A percentile compares a stretch with the other conserved stretches of the same genome.
phyloP scores from a whole-genome alignment of 371 early-diverging fungal species.

The Mucor irregularis region DNA sequence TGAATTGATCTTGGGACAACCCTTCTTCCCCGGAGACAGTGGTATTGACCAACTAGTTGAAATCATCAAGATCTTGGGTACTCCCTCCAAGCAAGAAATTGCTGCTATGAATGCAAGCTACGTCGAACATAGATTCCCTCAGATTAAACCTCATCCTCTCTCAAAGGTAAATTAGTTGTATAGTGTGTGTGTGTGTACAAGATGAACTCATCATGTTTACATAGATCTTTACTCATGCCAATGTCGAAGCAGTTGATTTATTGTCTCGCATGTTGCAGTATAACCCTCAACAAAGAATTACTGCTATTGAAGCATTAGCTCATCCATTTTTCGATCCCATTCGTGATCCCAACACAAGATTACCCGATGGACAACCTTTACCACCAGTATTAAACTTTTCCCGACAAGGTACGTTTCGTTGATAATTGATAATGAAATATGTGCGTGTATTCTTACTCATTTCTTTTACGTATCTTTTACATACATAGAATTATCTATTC shows the following conservation, averaged over 20 bases:
- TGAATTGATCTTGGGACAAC: conserved; percentile 95
- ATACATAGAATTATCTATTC: conserved; percentile 53
- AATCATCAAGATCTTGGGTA: conserved; percentile 99
- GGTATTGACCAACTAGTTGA: conserved; percentile 99
- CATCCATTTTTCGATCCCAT: conserved; percentile 96
- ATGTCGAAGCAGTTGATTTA: conserved; percentile 84
- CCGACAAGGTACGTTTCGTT: conserved; percentile 60
- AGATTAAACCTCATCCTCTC: conserved; percentile 94
- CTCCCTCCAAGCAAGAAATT: conserved; percentile 95
- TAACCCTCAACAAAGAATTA: conserved; percentile 87
- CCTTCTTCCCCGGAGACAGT: conserved; percentile 98
- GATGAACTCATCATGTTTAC: conserved; percentile 11
- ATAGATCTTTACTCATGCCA: conserved; percentile 68
- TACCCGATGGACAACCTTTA: conserved; percentile 77
- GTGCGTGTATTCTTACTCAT: background rate
- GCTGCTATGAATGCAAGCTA: conserved; percentile 96
- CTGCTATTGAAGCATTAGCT: conserved; percentile 91
- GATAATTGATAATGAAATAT: background rate
- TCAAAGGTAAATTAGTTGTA: conserved; percentile 55
- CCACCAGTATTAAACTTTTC: conserved; percentile 91
- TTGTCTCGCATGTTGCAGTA: conserved; percentile 90
- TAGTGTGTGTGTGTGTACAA: background rate
- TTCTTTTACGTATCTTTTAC: too few species aligned
- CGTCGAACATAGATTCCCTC: conserved; percentile 97
- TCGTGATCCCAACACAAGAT: conserved; percentile 75